Evolutionary conservation across 495 filamentous ascomycete genomes (phyloP), one percentile per base, ranked within the genome.

Genomic region (Penicillium verhagenii): DNA sequence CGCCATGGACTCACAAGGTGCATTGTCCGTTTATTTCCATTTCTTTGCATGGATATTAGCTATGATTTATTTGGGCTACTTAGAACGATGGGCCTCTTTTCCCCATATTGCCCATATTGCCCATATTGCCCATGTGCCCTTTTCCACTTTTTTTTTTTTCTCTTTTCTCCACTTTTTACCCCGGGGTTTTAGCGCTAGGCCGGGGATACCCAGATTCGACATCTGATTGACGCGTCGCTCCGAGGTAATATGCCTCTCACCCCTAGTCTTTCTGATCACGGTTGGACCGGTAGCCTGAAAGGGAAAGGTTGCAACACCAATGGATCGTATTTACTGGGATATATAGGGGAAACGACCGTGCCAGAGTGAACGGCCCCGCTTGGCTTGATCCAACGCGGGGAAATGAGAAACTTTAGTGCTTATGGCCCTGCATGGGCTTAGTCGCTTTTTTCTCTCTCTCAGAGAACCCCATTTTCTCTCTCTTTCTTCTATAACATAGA

Each of bases 361-460:
- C 33, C 33, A 35, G 3, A 35, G 33, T 14, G 33, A n/a, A 35
- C 33, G 33, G 33, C 14, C 33, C 33, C 33, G 33, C 33, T 31
- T 48, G 28, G 24, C 9, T 47, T 47, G 19, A 24, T 39, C 16
- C 43, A 31, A 48, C 25, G 52, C 44, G 52, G 52, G 52, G 52
- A 48, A 54, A 54, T 47, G 38, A 47, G 43, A 47, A 54, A 38
- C 19, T 18, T 47, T 54, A 46, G 39, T 46, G 42, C 21, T 39
- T 45, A 7, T 26, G 31, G 23, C 11, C 35, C 42, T 19, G 33
- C 33, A 35, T 35, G 33, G 33, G n/a, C n/a, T 35, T 35, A 35
- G 33, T n/a, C 10, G n/a, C n/a, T n/a, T n/a, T n/a, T n/a, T n/a
- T n/a, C n/a, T n/a, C n/a, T n/a, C n/a, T n/a, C n/a, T n/a, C n/a